phyloP scores from a whole-genome alignment of 2,329 filamentous ascomycete species.

The Diaporthe helianthi region DNA sequence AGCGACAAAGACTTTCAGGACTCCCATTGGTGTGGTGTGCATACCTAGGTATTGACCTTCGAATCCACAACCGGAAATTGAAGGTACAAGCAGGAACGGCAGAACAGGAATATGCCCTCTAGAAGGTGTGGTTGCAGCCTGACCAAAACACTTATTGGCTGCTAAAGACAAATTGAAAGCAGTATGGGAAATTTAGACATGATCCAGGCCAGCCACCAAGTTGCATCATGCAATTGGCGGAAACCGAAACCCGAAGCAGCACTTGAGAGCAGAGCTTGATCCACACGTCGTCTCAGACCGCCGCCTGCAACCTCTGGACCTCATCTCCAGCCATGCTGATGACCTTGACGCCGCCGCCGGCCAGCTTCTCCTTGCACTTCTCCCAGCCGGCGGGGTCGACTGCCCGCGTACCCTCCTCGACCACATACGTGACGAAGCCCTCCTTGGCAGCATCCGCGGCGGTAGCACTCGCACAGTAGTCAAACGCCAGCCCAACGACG shows the following conservation, averaged over 20 bases:
- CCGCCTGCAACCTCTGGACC: conserved; percentile 56
- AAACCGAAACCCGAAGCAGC: too few species aligned
- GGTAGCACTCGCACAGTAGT: conserved; percentile 87
- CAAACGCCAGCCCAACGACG: conserved; percentile 83
- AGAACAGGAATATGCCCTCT: too few species aligned
- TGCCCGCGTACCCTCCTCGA: conserved; percentile 79
- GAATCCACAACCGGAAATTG: too few species aligned
- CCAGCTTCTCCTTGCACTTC: conserved; percentile 59
- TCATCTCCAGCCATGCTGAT: conserved; percentile 64
- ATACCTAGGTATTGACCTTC: background rate
- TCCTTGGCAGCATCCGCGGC: conserved; percentile 78
- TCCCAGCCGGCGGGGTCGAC: conserved; percentile 71
- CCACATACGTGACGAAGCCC: conserved; percentile 78
- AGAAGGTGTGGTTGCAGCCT: too few species aligned
- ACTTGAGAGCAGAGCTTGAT: background rate
- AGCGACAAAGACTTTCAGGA: background rate
- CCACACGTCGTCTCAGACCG: background rate
- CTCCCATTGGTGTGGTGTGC: background rate
- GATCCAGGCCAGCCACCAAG: background rate
- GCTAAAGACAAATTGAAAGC: too few species aligned
- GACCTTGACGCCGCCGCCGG: conserved; percentile 65
- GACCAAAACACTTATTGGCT: background rate
- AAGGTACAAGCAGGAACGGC: background rate
- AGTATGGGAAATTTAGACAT: too few species aligned
- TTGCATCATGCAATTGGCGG: background rate